A percentile compares a stretch with the other conserved stretches of the same genome.
Conservation (phyloP, 179 eudicot genomes). For the Spergularia azorica region DNA sequence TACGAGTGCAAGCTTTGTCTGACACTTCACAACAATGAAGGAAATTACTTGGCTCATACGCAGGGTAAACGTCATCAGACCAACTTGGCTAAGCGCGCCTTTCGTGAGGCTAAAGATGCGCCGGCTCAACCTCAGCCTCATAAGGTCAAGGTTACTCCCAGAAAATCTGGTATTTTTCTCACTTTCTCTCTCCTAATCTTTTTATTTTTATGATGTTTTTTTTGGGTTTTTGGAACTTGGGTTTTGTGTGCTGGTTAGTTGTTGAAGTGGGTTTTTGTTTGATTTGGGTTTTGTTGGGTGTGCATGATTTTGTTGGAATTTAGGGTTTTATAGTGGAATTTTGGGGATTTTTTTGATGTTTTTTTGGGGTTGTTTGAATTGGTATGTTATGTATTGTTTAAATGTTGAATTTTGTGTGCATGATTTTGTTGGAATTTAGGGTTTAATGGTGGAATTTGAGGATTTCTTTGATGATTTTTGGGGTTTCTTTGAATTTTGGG, state of each 20-base stretch:
- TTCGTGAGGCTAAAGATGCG: slow-evolving; percentile 94
- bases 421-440: neutral
- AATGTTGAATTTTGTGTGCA: too few relatives aligned
- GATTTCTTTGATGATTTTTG: too few relatives aligned
- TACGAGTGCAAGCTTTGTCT: slow-evolving; percentile 92
- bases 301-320: neutral
- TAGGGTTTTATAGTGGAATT: neutral
- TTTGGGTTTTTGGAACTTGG: neutral
- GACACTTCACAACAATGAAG: slow-evolving; percentile 95
- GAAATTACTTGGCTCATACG: slow-evolving; percentile 98
- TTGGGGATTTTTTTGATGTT: neutral
- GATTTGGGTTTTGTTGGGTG: neutral
- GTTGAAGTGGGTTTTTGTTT: neutral
- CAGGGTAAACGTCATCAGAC: slow-evolving; percentile 98
- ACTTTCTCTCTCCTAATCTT: neutral
- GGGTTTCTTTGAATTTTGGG: too few relatives aligned
- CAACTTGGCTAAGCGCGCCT: slow-evolving; percentile 93
- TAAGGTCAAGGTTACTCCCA: slow-evolving; percentile 61
- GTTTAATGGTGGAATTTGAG: neutral
- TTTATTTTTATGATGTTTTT: neutral
- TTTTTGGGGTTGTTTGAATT: too few relatives aligned
- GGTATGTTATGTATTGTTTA: too few relatives aligned
- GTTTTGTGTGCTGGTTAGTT: neutral
- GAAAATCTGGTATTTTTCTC: slow-evolving; percentile 47
- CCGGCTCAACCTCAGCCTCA: slow-evolving; percentile 95